These are phyloP conservation scores for Parietichytrium sp. DNA, from an alignment of 108 stramenopile species.

Conservation along the genomic window DNA sequence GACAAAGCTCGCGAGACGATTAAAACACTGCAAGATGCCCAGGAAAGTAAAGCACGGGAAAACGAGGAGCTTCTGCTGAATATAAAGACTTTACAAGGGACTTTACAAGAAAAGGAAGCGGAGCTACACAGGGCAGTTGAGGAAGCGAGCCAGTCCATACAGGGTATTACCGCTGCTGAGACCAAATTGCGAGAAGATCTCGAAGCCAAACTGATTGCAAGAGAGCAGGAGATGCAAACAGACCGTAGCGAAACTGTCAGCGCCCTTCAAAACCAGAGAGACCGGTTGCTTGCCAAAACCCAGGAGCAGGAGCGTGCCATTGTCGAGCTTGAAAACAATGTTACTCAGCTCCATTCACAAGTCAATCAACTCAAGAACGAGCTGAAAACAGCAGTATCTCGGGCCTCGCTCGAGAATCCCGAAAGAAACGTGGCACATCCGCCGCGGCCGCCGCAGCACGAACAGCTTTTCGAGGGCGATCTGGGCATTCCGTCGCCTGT, in stretches of 20 bases:
- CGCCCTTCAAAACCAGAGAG: neutral
- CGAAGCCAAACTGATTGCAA: too few relatives aligned
- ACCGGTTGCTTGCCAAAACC: neutral
- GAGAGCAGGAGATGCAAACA: too few relatives aligned
- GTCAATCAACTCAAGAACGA: neutral
- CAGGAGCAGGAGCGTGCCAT: neutral
- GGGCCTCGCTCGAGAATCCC: neutral
- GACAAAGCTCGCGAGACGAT: neutral
- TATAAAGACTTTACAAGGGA: too few relatives aligned
- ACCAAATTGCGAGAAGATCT: too few relatives aligned
- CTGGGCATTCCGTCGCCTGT: constrained; percentile 9
- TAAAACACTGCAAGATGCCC: too few relatives aligned
- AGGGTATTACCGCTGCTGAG: too few relatives aligned
- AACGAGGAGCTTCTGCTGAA: too few relatives aligned
- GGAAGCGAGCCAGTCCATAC: too few relatives aligned
- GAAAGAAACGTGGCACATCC: neutral
- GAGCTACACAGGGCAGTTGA: too few relatives aligned
- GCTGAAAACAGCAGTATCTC: neutral
- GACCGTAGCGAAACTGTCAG: neutral
- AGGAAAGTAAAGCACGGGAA: too few relatives aligned
- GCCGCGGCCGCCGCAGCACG: neutral
- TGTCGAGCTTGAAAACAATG: neutral
- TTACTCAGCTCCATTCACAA: constrained; percentile 2
- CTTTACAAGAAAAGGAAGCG: too few relatives aligned
- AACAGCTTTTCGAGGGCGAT: neutral